phyloP scores from a whole-genome alignment of 2,329 filamentous ascomycete genomes.

The Colletotrichum sp. region DNA sequence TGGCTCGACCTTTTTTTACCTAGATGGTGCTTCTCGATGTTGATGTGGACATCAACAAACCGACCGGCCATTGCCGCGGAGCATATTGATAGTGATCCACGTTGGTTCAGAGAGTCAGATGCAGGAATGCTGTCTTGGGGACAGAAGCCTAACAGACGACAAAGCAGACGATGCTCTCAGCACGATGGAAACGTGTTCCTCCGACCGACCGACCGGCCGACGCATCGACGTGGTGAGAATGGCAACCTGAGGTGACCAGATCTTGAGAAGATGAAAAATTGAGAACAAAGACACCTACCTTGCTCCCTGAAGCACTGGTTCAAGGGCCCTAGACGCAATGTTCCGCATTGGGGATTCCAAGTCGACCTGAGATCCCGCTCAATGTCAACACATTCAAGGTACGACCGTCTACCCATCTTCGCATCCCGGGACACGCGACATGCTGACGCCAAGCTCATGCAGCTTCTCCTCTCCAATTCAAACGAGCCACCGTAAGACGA shows the following conservation, averaged over 20 bases:
- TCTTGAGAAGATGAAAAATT: background rate
- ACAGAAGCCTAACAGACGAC: background rate
- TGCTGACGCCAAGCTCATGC: background rate
- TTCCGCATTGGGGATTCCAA: too few species aligned
- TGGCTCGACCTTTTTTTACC: background rate
- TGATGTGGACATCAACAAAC: background rate
- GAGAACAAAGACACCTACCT: background rate
- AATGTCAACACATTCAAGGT: background rate
- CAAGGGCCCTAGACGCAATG: background rate
- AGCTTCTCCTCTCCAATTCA: background rate
- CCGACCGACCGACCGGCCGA: background rate
- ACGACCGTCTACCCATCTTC: background rate
- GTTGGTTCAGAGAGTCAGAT: too few species aligned
- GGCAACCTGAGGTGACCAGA: background rate
- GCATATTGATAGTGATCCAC: too few species aligned
- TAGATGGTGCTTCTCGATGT: background rate
- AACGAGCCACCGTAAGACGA: background rate
- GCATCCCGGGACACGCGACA: background rate
- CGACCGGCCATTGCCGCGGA: too few species aligned
- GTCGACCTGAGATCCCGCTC: too few species aligned
- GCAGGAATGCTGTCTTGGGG: background rate
- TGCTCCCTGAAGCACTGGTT: fast-evolving
- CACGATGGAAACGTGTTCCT: background rate
- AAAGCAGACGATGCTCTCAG: background rate
- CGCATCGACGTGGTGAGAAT: background rate